phyloP scores from a whole-genome alignment of 2,329 filamentous ascomycete genomes.

The Microsporum audouinii region DNA sequence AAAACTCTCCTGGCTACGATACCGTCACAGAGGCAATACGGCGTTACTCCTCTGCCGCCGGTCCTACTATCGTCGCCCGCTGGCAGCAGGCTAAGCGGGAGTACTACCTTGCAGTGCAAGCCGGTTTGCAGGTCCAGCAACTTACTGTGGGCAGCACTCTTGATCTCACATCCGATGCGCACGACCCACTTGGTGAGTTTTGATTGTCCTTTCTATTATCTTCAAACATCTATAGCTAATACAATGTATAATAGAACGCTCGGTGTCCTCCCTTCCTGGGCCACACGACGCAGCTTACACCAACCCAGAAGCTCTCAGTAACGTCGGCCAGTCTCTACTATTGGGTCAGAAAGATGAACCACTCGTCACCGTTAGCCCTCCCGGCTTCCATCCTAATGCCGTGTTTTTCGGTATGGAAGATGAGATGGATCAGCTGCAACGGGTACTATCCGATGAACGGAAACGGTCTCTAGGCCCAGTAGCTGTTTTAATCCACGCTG shows the following conservation, averaged over 20 bases:
- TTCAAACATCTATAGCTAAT: background rate
- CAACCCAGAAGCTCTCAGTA: background rate
- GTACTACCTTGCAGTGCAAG: slow-evolving; percentile 26
- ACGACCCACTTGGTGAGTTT: slow-evolving; percentile 8
- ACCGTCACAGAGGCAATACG: slow-evolving; percentile 39
- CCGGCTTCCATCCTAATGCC: slow-evolving; percentile 51
- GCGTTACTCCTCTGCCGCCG: slow-evolving; percentile 42
- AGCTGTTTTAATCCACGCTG: slow-evolving; percentile 52
- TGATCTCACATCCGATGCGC: slow-evolving; percentile 4
- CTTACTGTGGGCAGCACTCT: slow-evolving; percentile 1
- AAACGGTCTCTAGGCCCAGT: slow-evolving; percentile 48
- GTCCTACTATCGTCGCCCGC: slow-evolving; percentile 42
- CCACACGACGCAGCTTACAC: background rate
- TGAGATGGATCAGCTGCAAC: slow-evolving; percentile 49
- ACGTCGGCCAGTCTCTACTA: background rate
- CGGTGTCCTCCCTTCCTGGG: background rate
- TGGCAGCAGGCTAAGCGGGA: slow-evolving; percentile 49
- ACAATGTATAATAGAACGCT: background rate
- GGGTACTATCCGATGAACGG: slow-evolving; percentile 47
- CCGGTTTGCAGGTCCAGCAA: slow-evolving; percentile 17
- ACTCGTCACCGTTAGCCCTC: slow-evolving; percentile 36
- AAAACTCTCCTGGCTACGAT: slow-evolving; percentile 54
- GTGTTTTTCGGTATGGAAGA: slow-evolving; percentile 51
- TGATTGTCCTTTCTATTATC: background rate
- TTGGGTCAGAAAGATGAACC: slow-evolving; percentile 4